Evolutionary conservation across 1,284 basidiomycete species (phyloP).

Genomic region (Leccinum angustisporum): DNA sequence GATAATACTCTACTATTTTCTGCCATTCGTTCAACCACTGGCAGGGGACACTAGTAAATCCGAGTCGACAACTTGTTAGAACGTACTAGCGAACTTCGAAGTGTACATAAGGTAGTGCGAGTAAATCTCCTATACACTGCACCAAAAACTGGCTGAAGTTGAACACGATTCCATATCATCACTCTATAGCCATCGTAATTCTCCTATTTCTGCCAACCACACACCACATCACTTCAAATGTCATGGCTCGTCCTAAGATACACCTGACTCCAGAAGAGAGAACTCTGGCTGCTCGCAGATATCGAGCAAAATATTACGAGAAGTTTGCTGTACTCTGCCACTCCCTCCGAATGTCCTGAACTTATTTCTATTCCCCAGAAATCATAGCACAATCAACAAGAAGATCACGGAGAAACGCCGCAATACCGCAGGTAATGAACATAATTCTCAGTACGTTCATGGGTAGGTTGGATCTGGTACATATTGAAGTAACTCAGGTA

Average conservation of each 20-base stretch:
- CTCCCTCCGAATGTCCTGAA: not conserved
- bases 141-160: not conserved
- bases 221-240: not conserved
- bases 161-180: not conserved
- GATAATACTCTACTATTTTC: too few species aligned
- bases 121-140: not conserved
- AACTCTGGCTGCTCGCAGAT: not conserved
- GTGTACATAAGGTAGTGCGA: not conserved
- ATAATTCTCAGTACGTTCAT: not conserved
- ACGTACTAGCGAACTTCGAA: too few species aligned
- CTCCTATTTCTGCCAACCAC: not conserved
- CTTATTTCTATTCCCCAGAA: not conserved
- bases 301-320: not conserved
- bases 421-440: not conserved
- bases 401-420: not conserved
- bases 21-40: too few species aligned
- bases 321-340: not conserved
- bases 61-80: too few species aligned
- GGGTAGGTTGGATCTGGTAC: not conserved
- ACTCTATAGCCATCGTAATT: not conserved
- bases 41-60: too few species aligned
- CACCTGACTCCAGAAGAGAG: not conserved
- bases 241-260: not conserved
- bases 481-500: not conserved
- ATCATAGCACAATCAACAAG: not conserved